phyloP scores from a whole-genome alignment of 305 asterid genomes.

The Stenogyne calaminthoides region DNA sequence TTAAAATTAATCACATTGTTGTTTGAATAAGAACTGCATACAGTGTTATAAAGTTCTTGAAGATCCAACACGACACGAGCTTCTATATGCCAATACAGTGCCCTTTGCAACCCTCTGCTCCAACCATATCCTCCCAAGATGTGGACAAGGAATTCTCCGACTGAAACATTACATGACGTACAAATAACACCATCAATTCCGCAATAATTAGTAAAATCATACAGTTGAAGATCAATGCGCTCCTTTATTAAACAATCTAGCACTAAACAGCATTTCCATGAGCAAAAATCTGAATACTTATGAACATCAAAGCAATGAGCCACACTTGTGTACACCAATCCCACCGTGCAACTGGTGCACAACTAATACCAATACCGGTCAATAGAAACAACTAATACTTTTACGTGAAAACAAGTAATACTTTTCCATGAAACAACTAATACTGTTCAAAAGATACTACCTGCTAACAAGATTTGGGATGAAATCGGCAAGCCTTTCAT shows the following conservation, averaged over 20 bases:
- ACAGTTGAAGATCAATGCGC: no score
- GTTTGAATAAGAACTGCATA: constrained; percentile 42
- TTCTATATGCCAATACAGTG: constrained; percentile 95
- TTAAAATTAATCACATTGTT: neutral
- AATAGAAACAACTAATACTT: no score
- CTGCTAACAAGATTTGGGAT: constrained; percentile 91
- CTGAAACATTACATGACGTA: constrained; percentile 40
- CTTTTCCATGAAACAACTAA: no score
- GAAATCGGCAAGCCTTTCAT: constrained; percentile 94
- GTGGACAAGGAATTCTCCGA: constrained; percentile 87
- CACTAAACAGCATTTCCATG: no score
- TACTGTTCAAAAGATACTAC: no score
- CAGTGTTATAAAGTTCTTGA: constrained; percentile 68
- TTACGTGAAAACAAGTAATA: no score
- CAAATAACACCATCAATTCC: constrained; percentile 7
- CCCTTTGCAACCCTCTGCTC: constrained; percentile 97
- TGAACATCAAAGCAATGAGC: no score
- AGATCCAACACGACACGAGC: constrained; percentile 96
- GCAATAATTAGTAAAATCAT: neutral
- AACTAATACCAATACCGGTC: no score
- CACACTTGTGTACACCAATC: no score
- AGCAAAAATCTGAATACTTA: no score
- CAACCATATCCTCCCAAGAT: constrained; percentile 93
- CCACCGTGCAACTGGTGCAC: no score
- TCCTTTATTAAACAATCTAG: no score